A percentile compares a stretch with the other conserved stretches of the same genome.
phyloP scores from a whole-genome alignment of 352 stramenopile species.

The Plasmopara muralis region DNA sequence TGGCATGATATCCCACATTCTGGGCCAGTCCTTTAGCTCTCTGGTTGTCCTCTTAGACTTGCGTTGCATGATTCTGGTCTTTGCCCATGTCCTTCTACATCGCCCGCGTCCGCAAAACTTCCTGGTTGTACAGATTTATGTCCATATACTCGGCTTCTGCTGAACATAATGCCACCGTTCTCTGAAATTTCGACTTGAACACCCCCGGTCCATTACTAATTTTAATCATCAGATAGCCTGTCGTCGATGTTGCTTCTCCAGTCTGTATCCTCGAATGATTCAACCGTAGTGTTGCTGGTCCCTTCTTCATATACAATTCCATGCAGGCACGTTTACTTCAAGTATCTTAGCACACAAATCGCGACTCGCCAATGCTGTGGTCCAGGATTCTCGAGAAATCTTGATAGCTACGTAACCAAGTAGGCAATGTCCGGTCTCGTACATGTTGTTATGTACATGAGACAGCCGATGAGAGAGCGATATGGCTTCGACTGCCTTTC shows the following conservation, averaged over 20 bases:
- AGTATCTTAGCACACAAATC: neutral
- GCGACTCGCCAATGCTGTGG: neutral
- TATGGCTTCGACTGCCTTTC: neutral
- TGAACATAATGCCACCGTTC: conserved; percentile 7
- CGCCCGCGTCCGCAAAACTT: conserved; percentile 3
- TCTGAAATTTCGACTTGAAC: conserved; percentile 5
- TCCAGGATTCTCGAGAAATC: neutral
- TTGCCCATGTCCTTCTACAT: conserved; percentile 1
- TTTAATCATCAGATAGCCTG: conserved; percentile 1
- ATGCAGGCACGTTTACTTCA: neutral
- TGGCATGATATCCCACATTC: neutral
- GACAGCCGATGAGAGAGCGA: neutral
- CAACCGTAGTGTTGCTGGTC: neutral
- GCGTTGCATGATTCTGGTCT: conserved; percentile 1
- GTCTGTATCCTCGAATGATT: neutral
- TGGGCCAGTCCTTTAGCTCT: neutral
- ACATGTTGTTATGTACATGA: neutral
- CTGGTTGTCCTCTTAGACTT: neutral
- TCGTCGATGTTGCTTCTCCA: neutral
- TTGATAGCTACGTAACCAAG: neutral
- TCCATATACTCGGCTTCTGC: conserved; percentile 17
- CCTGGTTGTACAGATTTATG: conserved; percentile 4
- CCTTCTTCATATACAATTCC: neutral
- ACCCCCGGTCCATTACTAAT: conserved; percentile 8
- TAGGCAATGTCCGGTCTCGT: neutral